phyloP scores from a whole-genome alignment of 2,329 filamentous ascomycete species.

The Didymella exigua region DNA sequence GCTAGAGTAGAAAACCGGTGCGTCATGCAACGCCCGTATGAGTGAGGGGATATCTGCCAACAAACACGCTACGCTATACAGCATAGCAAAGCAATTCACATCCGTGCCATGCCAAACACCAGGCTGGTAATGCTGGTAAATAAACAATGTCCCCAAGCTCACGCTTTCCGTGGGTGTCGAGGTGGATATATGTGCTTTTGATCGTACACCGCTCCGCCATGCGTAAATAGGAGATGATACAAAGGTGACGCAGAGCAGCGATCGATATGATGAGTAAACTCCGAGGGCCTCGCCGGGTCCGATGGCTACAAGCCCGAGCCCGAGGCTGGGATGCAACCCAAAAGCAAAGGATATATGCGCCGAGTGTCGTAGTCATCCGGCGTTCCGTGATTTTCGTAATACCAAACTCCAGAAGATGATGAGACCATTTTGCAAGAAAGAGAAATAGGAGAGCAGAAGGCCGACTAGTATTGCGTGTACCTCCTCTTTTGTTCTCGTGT shows the following conservation, averaged over 20 bases:
- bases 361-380: slow-evolving; percentile 16
- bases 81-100: slow-evolving; percentile 16
- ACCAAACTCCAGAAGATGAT: slow-evolving; percentile 23
- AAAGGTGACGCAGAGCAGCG: slow-evolving; percentile 27
- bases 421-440: slow-evolving; percentile 13
- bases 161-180: slow-evolving; percentile 9
- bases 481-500: slow-evolving; percentile 64
- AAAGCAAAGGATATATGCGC: slow-evolving; percentile 29
- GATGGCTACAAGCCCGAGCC: slow-evolving; percentile 7
- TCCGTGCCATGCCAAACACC: slow-evolving; percentile 23
- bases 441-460: not conserved
- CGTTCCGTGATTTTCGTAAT: slow-evolving; percentile 27
- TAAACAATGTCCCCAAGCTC: slow-evolving; percentile 4
- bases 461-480: slow-evolving; percentile 40
- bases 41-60: slow-evolving; percentile 32
- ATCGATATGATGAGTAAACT: slow-evolving; percentile 10
- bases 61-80: slow-evolving; percentile 14
- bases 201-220: slow-evolving; percentile 35
- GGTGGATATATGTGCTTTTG: slow-evolving; percentile 39
- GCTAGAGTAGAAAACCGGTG: slow-evolving; percentile 26
- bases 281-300: slow-evolving; percentile 14
- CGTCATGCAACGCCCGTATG: slow-evolving; percentile 22
- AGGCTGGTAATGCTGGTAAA: slow-evolving; percentile 30
- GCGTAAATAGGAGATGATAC: slow-evolving; percentile 31
- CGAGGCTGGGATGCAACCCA: slow-evolving; percentile 25